These are phyloP conservation scores for Pseudopithomyces chartarum DNA, from an alignment of 2,329 filamentous ascomycete genomes.

Conservation along the genomic window DNA sequence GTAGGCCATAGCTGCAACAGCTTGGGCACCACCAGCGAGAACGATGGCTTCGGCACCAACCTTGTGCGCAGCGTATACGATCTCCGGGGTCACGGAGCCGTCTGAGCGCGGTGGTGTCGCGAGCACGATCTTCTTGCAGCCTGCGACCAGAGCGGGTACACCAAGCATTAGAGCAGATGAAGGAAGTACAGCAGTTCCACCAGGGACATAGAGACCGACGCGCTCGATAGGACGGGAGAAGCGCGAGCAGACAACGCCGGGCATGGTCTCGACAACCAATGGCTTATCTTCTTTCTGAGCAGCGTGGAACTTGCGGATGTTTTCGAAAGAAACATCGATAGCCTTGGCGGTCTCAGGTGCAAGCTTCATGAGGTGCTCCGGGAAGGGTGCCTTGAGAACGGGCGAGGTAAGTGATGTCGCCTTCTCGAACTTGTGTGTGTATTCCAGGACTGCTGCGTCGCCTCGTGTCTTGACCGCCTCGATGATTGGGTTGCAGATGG, in stretches of 20 bases:
- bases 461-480: conserved; percentile 82
- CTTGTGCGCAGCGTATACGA: conserved; percentile 97
- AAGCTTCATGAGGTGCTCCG: conserved; percentile 82
- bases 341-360: conserved; percentile 82
- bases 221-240: conserved; percentile 92
- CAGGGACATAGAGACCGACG: conserved; percentile 95
- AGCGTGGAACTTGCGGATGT: conserved; percentile 91
- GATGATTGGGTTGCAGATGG: conserved; percentile 89
- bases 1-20: conserved; percentile 95
- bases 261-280: conserved; percentile 93
- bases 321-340: conserved; percentile 93
- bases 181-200: conserved; percentile 94
- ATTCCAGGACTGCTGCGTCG: conserved; percentile 85
- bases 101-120: conserved; percentile 89
- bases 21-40: conserved; percentile 92
- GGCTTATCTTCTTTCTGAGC: conserved; percentile 86
- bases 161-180: conserved; percentile 98
- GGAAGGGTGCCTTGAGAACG: conserved; percentile 88
- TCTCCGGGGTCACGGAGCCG: conserved; percentile 91
- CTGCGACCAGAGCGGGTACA: conserved; percentile 95
- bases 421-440: conserved; percentile 98
- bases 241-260: conserved; percentile 90
- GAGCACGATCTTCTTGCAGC: conserved; percentile 92
- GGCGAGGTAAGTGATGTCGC: conserved; percentile 88
- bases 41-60: conserved; percentile 95